Evolutionary conservation across 768 basidiomycete species (phyloP), one percentile per base, ranked within the genome.

Genomic region (Boletus rex-veris): DNA sequence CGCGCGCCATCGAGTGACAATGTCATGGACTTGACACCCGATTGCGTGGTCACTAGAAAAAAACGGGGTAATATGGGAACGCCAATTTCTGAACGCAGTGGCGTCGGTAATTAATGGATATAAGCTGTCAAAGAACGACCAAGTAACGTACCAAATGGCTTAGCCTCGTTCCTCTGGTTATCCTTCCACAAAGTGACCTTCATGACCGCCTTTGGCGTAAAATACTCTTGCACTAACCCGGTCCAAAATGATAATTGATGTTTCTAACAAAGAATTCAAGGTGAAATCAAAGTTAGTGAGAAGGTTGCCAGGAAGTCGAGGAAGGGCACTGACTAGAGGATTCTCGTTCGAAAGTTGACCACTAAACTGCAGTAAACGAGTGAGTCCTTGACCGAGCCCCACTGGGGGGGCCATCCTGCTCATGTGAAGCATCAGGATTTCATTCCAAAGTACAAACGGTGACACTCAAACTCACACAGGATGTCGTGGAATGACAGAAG

Each of bases 101-200:
- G 50, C 40, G 33, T 45, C 57, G 59, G 47, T 53, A 53, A 48
- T 53, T 52, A 39, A 48, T 35, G 28, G 39, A 59, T 36, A 33
- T 3, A 21, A 45, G 46, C 31, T 51, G 52, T 50, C 47, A 43
- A n/a, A 47, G 21, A 33, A 74, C 3, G 47, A 21, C 0, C 6
- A 45, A 52, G 12, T 30, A 45, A 62, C 86, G 45, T 50, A 92
- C 90, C 89, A 61, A 93, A 91, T 9, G 86, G 86, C 63, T 90
- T 92, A 31, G 90, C 89, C 64, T 92, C 91, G 24, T 77, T 80
- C 60, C 77, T 79, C 64, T 84, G 81, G 61, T 88, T 90, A 67
- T 91, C 90, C 65, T 89, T 89, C 90, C 90, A 92, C n/a, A 92
- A 71, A 3, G 88, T 91, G 60, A 92, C 77, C 66, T 84, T 88